Percentiles rank a stretch among this genome's conserved stretches.
phyloP scores from a whole-genome alignment of 345 rosid genomes.

The Populus nigra region DNA sequence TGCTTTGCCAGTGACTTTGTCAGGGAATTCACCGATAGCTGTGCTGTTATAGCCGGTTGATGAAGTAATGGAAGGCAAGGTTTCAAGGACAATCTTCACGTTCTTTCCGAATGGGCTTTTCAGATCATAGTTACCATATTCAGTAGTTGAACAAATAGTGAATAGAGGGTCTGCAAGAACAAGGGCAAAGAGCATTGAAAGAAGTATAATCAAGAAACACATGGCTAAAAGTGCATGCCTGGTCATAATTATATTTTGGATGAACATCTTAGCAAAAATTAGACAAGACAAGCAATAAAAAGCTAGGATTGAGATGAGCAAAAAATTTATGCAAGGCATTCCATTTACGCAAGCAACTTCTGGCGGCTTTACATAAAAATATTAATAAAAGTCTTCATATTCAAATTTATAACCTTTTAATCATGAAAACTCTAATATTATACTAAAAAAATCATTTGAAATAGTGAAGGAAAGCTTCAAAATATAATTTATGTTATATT shows the following conservation, averaged over 20 bases:
- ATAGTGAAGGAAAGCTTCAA: too few species aligned
- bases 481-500: too few species aligned
- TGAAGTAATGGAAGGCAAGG: conserved; percentile 14
- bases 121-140: neutral
- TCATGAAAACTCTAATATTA: too few species aligned
- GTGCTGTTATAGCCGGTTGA: conserved; percentile 21
- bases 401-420: too few species aligned
- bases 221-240: neutral
- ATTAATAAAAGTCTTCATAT: too few species aligned
- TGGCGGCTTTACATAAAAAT: neutral
- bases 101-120: conserved; percentile 19
- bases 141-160: neutral
- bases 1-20: conserved; percentile 30
- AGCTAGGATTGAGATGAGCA: neutral
- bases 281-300: too few species aligned
- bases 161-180: neutral
- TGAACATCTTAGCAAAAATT: neutral
- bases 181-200: neutral
- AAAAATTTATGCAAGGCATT: neutral
- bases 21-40: conserved; percentile 7
- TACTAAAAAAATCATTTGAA: too few species aligned
- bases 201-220: conserved; percentile 1
- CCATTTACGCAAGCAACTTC: neutral
- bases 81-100: conserved; percentile 20
- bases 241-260: neutral